Evolutionary conservation across 2,329 filamentous ascomycete species (phyloP), one percentile per base, ranked within the genome.

Genomic region (Zelopaecilomyces penicillatus): DNA sequence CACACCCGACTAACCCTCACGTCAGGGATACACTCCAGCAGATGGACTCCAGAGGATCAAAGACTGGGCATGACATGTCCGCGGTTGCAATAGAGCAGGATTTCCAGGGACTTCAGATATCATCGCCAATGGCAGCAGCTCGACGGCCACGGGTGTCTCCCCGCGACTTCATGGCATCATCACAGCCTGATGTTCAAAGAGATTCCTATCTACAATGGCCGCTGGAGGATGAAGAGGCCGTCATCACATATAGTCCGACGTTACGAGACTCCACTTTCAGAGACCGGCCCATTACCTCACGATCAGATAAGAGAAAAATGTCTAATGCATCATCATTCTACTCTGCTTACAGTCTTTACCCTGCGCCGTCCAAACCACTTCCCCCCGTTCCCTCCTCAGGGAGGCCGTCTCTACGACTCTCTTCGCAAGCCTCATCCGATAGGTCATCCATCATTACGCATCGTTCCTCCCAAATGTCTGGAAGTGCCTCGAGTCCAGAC

Each of bases 351-450:
- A 52, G 46, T 37, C 45, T 50, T 5, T 50, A 50, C 36, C 52
- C 52, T 19, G 48, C 52, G 26, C 52, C 50, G 3, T 49, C 47
- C 8, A 54, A 54, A 39, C 52, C 52, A 4, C 36, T 54, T 2
- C 52, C 52, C 7, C 43, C 52, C 9, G 36, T 54, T 7, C 52
- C 52, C 12, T 46, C 40, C 12, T 45, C 45, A 7, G 33, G 31
- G 5, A 49, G 37, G 29, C 12, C 46, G 7, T 39, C 40, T 26
- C 26, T 34, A 8, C 41, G 45, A 30, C 31, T 47, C 27, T 39
- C 50, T 30, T 52, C 48, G 2, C 41, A 43, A 30, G 45, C 37
- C 12, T 52, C 50, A 6, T 44, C 46, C 29, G 43, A 45, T 19
- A 41, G 40, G 30, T 44, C 50, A 28, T 52, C 50, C 11, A 31